Evolutionary conservation across 371 early-diverging fungal species (phyloP).

Genomic region (Chytridium lagenaria): DNA sequence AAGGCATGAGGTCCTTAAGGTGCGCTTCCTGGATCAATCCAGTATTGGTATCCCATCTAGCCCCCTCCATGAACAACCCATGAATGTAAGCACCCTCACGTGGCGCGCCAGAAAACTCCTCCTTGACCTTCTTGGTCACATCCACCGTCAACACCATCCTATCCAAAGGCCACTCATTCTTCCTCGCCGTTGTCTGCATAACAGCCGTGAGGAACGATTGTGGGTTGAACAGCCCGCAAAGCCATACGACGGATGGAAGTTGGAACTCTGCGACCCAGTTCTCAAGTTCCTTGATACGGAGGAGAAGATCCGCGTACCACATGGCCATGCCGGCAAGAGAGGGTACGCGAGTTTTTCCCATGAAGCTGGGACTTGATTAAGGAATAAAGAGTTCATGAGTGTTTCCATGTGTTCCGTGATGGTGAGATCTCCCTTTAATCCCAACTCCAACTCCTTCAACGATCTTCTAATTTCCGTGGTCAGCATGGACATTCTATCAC

Average conservation of each 20-base stretch:
- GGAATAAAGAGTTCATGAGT: constrained; percentile 62
- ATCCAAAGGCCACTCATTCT: constrained; percentile 69
- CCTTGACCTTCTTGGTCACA: constrained; percentile 64
- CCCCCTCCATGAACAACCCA: constrained; percentile 70
- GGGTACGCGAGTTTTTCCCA: constrained; percentile 69
- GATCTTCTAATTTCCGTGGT: constrained; percentile 63
- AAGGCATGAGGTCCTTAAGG: constrained; percentile 63
- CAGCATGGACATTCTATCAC: constrained; percentile 65
- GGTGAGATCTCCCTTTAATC: constrained; percentile 66
- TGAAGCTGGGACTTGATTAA: constrained; percentile 60
- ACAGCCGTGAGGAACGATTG: constrained; percentile 71
- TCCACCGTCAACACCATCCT: constrained; percentile 67
- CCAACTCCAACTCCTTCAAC: constrained; percentile 63
- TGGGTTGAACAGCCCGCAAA: constrained; percentile 66
- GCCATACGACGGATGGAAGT: constrained; percentile 65
- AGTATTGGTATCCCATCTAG: constrained; percentile 63
- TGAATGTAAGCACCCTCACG: constrained; percentile 68
- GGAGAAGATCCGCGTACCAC: constrained; percentile 67
- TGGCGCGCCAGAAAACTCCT: constrained; percentile 65
- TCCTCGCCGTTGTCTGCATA: constrained; percentile 71
- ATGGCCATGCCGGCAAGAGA: constrained; percentile 57
- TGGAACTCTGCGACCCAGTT: constrained; percentile 68
- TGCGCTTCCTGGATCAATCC: constrained; percentile 64
- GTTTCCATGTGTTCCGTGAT: constrained; percentile 68
- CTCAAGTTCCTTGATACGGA: constrained; percentile 66